A percentile compares a stretch with the other conserved stretches of the same genome.
Conservation (phyloP, 2,329 filamentous ascomycete genomes). For the Aureobasidium zeae region DNA sequence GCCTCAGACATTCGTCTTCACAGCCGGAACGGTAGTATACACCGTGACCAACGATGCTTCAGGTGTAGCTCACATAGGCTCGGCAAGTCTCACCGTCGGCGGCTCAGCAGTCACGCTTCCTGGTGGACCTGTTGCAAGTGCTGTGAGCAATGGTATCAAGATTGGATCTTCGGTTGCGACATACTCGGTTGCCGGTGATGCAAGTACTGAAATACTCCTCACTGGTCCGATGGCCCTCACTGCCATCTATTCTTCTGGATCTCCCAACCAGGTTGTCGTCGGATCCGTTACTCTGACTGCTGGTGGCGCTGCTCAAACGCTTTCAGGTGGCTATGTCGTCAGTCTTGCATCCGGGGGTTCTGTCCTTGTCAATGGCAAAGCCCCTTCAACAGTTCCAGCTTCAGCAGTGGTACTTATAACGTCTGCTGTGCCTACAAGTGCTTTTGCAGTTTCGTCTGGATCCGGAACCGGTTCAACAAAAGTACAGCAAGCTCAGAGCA, state of each 20-base stretch:
- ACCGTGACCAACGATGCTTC: conserved; percentile 1
- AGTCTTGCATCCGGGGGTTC: conserved; percentile 17
- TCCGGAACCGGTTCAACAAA: background rate
- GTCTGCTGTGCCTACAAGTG: no score
- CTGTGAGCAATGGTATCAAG: conserved; percentile 2
- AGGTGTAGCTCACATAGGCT: conserved; percentile 18
- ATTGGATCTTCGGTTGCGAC: background rate
- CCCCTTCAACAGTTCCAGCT: background rate
- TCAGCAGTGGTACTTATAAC: conserved; percentile 16
- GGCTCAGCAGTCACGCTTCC: conserved; percentile 19
- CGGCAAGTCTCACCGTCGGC: conserved; percentile 17
- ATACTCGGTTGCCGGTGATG: background rate
- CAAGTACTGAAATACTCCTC: conserved; percentile 5
- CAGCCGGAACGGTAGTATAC: conserved; percentile 10
- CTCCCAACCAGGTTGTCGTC: conserved; percentile 15
- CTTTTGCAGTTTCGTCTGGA: background rate
- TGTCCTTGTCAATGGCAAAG: conserved; percentile 7
- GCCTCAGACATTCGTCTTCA: background rate
- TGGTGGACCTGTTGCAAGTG: conserved; percentile 19
- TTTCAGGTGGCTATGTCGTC: conserved; percentile 18
- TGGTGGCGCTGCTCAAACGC: conserved; percentile 18
- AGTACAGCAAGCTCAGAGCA: background rate
- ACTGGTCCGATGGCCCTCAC: conserved; percentile 18
- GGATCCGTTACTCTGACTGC: conserved; percentile 18
- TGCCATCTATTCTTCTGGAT: conserved; percentile 12